phyloP scores from a whole-genome alignment of 306 rosid genomes.

The Rosa multiflora region DNA sequence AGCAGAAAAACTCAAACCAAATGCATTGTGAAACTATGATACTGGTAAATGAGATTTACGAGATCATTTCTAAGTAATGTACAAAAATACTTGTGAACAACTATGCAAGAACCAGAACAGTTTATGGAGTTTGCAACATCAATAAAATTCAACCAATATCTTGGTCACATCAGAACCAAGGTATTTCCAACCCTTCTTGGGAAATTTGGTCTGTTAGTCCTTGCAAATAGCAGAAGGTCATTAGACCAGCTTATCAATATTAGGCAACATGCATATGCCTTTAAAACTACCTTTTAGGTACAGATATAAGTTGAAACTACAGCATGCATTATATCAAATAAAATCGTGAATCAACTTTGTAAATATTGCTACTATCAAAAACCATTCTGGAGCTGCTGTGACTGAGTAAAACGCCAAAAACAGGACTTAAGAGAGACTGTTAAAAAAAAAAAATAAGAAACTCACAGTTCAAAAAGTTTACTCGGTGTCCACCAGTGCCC shows the following conservation, averaged over 20 bases:
- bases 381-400: not conserved
- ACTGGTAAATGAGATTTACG: not conserved
- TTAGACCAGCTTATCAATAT: not conserved
- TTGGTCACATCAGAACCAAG: not conserved
- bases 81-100: not conserved
- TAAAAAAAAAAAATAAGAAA: constrained; percentile 21
- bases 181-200: not conserved
- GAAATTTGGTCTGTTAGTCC: not conserved
- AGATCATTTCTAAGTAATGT: not conserved
- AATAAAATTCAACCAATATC: not conserved
- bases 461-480: constrained; percentile 82
- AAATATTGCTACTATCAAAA: not conserved
- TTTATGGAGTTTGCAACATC: not conserved
- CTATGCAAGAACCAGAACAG: not conserved
- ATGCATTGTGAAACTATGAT: not conserved
- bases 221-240: not conserved
- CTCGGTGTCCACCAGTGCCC: constrained; percentile 93
- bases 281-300: not conserved
- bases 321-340: not conserved
- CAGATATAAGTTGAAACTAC: constrained; percentile 2
- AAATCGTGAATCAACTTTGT: constrained; percentile 11
- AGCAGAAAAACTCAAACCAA: not conserved
- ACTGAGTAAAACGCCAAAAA: not conserved
- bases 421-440: not conserved
- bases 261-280: not conserved